Base-by-base conservation (phyloP, 2,329 filamentous ascomycete species). In the Colletotrichum coccodes region DNA sequence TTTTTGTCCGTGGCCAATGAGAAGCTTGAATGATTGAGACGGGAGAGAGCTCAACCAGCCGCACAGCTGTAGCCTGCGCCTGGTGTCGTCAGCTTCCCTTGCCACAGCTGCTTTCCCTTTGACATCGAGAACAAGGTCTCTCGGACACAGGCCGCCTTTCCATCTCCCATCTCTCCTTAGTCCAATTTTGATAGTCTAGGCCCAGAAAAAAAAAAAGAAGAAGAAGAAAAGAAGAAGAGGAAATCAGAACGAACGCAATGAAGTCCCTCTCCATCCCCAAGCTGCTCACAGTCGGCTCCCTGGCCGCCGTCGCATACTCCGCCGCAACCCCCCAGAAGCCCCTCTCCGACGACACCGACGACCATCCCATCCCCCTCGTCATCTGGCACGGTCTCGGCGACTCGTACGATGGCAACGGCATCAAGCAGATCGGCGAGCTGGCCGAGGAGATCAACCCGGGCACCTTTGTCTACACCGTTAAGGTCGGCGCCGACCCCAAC, bases 351-450 rank as follows among this genome's bases (percentile, higher is more conserved):
- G 80, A 81, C 32, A 79, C 82, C 56, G 79, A 86, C 76, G 87
- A 90, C 73, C 90, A 87, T n/a, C 94, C 93, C 4, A 87, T 98
- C 34, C 96, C 96, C 1, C 86, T 99, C 40, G 87, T 99, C 68
- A 93, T 99, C 82, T 99, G 96, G 96, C 96, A 99, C 80, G 96
- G 89, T 30, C 84, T 90, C 12, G 90, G 90, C 75, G 93, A 96
- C 81, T 88, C 91, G 79, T 97, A 91, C 82, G 87, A 89, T 60
- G 89, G 89, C 71, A 91, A 94, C 2, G 94, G 95, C 65, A 86
- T 98, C 63, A 87, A 89, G 73, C 79, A 85, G 61, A 86, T 97
- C 36, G 92, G 89, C 71, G 82, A 86, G n/a, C 86, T 98, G 56
- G 92, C 92, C 71, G 87, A 94, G 67, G 80, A 87, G 57, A 84